phyloP scores from a whole-genome alignment of 768 basidiomycete genomes.

The Ramaria sp. region DNA sequence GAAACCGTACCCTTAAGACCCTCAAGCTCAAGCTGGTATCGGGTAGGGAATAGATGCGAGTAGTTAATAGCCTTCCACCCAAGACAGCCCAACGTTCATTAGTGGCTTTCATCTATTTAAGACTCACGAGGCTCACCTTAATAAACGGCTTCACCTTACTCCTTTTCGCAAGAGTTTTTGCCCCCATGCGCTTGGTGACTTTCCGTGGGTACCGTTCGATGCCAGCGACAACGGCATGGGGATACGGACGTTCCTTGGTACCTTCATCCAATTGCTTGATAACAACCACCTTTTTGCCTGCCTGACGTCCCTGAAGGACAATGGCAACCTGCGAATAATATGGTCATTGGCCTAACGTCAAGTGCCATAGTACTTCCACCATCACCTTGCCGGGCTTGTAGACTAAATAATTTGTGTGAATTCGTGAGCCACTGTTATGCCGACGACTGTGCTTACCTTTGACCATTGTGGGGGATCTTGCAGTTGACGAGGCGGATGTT shows the following conservation, averaged over 20 bases:
- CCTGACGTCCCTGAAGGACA: conserved; percentile 97
- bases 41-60: conserved; percentile 98
- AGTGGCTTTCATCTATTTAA: too few relatives aligned
- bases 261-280: conserved; percentile 98
- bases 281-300: conserved; percentile 98
- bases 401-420: conserved; percentile 32
- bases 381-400: conserved; percentile 91
- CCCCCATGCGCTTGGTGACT: conserved; percentile 95
- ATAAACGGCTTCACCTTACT: conserved; percentile 99
- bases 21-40: conserved; percentile 96
- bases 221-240: conserved; percentile 97
- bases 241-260: conserved; percentile 91
- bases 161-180: conserved; percentile 85
- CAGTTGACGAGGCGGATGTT: conserved; percentile 6
- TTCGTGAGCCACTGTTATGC: not conserved
- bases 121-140: conserved; percentile 78
- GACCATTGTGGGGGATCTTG: conserved; percentile 12
- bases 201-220: conserved; percentile 97
- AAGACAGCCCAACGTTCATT: not conserved
- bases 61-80: conserved; percentile 77
- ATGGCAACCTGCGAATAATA: conserved; percentile 63
- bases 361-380: conserved; percentile 6
- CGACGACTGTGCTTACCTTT: conserved; percentile 11
- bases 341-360: not conserved
- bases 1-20: conserved; percentile 79